Evolutionary conservation across 2,329 filamentous ascomycete species (phyloP), one percentile per base, ranked within the genome.

Genomic region (Hypoxylon sp.): DNA sequence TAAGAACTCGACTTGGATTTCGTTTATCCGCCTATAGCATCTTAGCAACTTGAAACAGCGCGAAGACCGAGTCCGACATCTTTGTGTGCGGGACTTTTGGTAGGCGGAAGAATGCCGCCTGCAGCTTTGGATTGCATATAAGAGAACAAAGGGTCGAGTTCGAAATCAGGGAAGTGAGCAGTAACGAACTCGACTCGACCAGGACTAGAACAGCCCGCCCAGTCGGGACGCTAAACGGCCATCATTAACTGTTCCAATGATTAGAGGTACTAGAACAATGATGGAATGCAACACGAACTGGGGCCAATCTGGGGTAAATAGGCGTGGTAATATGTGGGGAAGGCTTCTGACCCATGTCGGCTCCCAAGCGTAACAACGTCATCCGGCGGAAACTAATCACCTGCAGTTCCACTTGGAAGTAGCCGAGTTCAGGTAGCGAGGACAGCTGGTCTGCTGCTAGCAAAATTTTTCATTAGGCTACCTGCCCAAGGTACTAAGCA

Each of bases 251-350:
- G 61, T 62, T 48, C 68, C 57, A 67, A 64, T 56, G 53, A 62
- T 49, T 33, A 56, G 57, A 57, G 64, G 5, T 42, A 6, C 8
- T 40, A 55, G 51, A 37, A 55, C 31, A 20, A 31, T 51, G 64
- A 51, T 61, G 58, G 60, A 64, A 69, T 69, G 58, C 33, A 49
- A 67, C 53, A 33, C 33, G 51, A 56, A 66, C 61, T 55, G 68
- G 68, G 63, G 67, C 68, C 64, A 70, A 70, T 70, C 68, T 61
- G 68, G 68, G 68, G 68, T 68, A 71, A 66, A 59, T 63, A 53
- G 46, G 42, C 25, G 17, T 55, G 37, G 30, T 60, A 53, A 61
- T 61, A 53, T 62, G 66, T 68, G 68, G 58, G 46, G 65, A 55
- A 33, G 25, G 42, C 33, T 25, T n/a, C 31, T 20, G 40, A 49